phyloP scores from a whole-genome alignment of 2,329 filamentous ascomycete species.

The Aschersonia sp. region DNA sequence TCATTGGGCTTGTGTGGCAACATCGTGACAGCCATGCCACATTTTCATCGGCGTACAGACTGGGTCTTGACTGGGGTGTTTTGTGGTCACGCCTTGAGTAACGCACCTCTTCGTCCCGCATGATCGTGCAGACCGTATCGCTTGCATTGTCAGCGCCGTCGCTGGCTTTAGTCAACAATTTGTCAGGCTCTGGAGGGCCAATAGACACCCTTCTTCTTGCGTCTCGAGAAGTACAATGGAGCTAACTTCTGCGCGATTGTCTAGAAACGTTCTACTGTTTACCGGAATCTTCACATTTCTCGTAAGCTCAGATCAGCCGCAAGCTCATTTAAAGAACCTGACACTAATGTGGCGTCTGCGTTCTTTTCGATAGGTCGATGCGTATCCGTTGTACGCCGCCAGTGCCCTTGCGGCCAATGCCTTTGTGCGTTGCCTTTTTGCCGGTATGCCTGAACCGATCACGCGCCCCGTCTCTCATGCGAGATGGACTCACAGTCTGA shows the following conservation, averaged over 20 bases:
- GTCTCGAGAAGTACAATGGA: constrained; percentile 4
- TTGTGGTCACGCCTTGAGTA: constrained; percentile 3
- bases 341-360: neutral
- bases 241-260: constrained; percentile 11
- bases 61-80: neutral
- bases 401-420: constrained; percentile 73
- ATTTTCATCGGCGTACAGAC: neutral
- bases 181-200: constrained; percentile 9
- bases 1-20: neutral
- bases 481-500: too few relatives aligned
- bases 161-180: constrained; percentile 17
- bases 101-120: constrained; percentile 1
- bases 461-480: neutral
- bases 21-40: neutral
- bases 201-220: neutral
- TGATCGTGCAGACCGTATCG: neutral
- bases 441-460: constrained; percentile 27
- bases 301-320: constrained; percentile 32
- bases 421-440: constrained; percentile 66
- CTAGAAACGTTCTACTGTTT: constrained; percentile 62
- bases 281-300: constrained; percentile 81
- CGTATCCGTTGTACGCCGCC: constrained; percentile 62
- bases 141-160: neutral
- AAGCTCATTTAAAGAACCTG: neutral
- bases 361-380: constrained; percentile 40